Base-by-base conservation (phyloP, 768 basidiomycete species). In the Lanmaoa pseudosensibilis region DNA sequence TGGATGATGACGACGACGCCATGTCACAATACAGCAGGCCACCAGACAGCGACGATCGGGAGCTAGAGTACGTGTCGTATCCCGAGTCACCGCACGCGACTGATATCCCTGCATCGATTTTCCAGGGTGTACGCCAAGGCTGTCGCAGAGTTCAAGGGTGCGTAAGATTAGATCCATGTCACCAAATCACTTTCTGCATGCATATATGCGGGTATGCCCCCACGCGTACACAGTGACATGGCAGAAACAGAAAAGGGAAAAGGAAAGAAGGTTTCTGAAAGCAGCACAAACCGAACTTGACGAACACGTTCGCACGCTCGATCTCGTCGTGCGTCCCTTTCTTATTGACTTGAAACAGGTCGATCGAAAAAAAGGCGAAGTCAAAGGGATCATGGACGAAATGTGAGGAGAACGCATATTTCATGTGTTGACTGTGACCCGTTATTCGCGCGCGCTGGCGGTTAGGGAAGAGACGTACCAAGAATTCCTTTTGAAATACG, bases 111-210 rank as follows among this genome's bases (percentile, higher is more conserved):
- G 2, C 1, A 13, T 12, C 38, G 15, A 23, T 18, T 32, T 30
- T 16, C 10, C 39, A 72, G 72, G 40, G 27, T 55, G n/a, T 73
- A 69, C 13, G 68, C 72, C 5, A 69, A 48, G 33, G 64, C 72
- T 8, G 70, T 70, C 11, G 64, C 67, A 18, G 70, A 71, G 36
- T 72, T 71, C 59, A 71, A 71, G 52, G 60, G 70, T 73, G 6
- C 52, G 64, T 59, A 2, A 30, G 11, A 45, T 16, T 6, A 27
- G 4, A 32, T 18, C 30, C 30, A 18, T 34, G 0, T 23, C 15
- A 2, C 30, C 19, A 16, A 41, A 1, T n/a, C 3, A 7, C 21
- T 38, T 11, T 5, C 8, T 16, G n/a, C n/a, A 38, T 39, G 52
- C 51, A 18, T 19, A 32, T 21, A 33, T 46, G 46, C 46, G 37